Conservation (phyloP, 192 early-diverging fungal species). For the Coemansia sp. region DNA sequence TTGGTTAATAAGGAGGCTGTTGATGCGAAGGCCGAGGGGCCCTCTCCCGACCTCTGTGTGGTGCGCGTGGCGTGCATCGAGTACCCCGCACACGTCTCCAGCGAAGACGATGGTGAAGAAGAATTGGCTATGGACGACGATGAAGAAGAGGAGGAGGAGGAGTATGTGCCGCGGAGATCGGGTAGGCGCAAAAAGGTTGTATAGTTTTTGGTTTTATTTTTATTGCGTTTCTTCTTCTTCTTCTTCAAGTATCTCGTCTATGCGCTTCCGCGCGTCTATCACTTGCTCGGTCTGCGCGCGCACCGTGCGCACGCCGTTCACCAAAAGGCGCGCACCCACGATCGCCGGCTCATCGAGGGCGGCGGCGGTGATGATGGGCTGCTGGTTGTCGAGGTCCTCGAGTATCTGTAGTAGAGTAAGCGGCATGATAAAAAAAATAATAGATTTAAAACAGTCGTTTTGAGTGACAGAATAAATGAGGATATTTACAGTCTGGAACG, state of each 20-base stretch:
- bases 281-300: constrained; percentile 65
- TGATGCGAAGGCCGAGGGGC: not conserved
- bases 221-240: not conserved
- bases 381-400: constrained; percentile 5
- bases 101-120: not conserved
- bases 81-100: constrained; percentile 19
- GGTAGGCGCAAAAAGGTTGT: constrained; percentile 5
- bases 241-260: constrained; percentile 28
- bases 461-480: not conserved
- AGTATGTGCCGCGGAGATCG: constrained; percentile 8
- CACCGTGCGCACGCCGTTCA: constrained; percentile 62
- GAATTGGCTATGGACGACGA: not conserved
- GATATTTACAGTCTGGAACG: not conserved
- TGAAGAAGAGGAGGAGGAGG: not conserved
- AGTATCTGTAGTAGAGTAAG: constrained; percentile 21
- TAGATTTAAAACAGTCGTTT: not conserved
- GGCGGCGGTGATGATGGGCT: not conserved
- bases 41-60: constrained; percentile 3
- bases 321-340: constrained; percentile 19
- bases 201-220: not conserved
- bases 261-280: constrained; percentile 30
- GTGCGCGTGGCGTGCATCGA: constrained; percentile 34
- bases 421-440: constrained; percentile 11
- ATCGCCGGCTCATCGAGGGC: not conserved
- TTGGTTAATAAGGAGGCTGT: constrained; percentile 1